A percentile compares a stretch with the other conserved stretches of the same genome.
Conservation (phyloP, 2,329 filamentous ascomycete genomes). For the Herpotrichia juniperi region DNA sequence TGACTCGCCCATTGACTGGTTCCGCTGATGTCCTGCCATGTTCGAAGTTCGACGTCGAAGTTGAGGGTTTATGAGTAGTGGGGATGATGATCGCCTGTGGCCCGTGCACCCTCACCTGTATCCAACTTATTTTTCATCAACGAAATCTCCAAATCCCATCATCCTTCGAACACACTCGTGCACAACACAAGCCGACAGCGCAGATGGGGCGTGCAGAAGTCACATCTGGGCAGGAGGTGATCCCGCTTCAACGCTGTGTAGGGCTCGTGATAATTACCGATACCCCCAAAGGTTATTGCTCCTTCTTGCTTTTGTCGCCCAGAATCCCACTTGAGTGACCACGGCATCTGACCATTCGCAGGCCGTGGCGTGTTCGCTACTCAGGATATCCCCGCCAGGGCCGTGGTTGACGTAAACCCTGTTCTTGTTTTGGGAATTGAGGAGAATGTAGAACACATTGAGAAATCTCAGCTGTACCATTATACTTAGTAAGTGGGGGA, state of each 20-base stretch:
- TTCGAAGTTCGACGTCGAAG: not conserved
- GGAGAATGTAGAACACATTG: slow-evolving; percentile 57
- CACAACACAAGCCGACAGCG: not conserved
- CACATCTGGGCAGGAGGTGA: slow-evolving; percentile 17
- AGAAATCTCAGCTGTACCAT: slow-evolving; percentile 59
- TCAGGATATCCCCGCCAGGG: slow-evolving; percentile 53
- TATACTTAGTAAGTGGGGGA: slow-evolving; percentile 65
- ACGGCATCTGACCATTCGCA: slow-evolving; percentile 28
- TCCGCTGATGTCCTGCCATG: slow-evolving; percentile 33
- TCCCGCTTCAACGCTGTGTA: slow-evolving; percentile 49
- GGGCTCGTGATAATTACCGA: slow-evolving; percentile 52
- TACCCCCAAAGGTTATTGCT: slow-evolving; percentile 57
- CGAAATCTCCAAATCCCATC: no score
- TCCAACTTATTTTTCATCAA: not conserved
- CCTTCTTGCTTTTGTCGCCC: slow-evolving; percentile 1
- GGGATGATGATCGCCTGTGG: not conserved
- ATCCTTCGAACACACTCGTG: no score
- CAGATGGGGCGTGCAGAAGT: slow-evolving; percentile 15
- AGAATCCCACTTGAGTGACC: slow-evolving; percentile 1
- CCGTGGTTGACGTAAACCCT: slow-evolving; percentile 59
- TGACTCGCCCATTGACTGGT: slow-evolving; percentile 45
- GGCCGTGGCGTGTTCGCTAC: slow-evolving; percentile 61
- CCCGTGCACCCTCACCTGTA: not conserved
- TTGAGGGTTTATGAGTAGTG: no score
- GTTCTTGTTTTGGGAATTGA: slow-evolving; percentile 56